These are phyloP conservation scores for Alternaria solani DNA, from an alignment of 2,329 filamentous ascomycete genomes.

Conservation along the genomic window DNA sequence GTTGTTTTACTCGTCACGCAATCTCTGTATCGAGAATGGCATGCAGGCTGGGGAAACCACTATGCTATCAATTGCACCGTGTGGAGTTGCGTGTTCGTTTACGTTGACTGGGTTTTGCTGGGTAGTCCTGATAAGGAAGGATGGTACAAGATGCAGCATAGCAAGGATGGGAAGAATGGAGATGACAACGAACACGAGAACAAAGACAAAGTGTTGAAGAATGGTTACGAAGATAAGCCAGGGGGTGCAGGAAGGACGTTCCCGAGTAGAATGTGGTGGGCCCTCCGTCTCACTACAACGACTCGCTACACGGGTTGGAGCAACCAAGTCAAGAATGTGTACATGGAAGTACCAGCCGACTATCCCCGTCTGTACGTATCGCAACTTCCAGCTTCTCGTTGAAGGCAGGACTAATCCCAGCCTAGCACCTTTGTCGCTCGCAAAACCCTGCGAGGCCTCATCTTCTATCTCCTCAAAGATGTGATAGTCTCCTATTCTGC, in stretches of 20 bases:
- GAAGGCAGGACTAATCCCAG: neutral
- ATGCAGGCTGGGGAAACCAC: constrained; percentile 20
- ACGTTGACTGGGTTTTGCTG: constrained; percentile 35
- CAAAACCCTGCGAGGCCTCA: constrained; percentile 19
- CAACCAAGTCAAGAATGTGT: constrained; percentile 39
- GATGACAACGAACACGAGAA: neutral
- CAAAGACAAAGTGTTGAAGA: constrained; percentile 3
- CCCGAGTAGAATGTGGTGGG: constrained; percentile 35
- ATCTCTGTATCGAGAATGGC: constrained; percentile 24
- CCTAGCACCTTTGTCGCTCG: constrained; percentile 32
- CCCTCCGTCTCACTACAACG: constrained; percentile 18
- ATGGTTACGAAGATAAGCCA: neutral
- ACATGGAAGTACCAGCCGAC: constrained; percentile 21
- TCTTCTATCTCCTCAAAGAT: constrained; percentile 28
- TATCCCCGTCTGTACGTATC: constrained; percentile 33
- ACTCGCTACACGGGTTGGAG: constrained; percentile 39
- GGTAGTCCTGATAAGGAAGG: constrained; percentile 32
- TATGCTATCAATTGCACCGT: constrained; percentile 24
- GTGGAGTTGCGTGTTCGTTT: constrained; percentile 14
- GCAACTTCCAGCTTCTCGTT: neutral
- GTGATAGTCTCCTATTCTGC: constrained; percentile 26
- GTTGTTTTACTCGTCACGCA: constrained; percentile 27
- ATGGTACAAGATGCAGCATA: constrained; percentile 34
- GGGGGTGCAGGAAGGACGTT: constrained; percentile 13
- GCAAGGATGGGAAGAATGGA: constrained; percentile 5